Evolutionary conservation across 805 yeast species (phyloP).

Genomic region (Kurtzmaniella cleridarum): DNA sequence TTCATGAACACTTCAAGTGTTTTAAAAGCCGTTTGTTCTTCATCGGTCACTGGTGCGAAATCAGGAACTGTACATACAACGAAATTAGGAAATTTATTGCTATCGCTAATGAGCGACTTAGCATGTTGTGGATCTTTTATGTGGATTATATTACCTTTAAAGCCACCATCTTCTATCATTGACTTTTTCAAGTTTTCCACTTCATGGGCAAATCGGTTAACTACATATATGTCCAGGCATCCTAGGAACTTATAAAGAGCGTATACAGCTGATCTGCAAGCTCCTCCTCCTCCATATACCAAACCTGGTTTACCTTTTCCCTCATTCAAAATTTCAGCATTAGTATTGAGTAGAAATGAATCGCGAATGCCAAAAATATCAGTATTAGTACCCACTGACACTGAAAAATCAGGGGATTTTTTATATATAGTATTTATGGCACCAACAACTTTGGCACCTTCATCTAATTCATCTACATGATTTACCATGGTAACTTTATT

Average conservation of each 20-base stretch:
- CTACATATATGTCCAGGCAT: slow-evolving; percentile 21
- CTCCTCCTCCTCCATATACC: slow-evolving; percentile 33
- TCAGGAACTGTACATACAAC: slow-evolving; percentile 27
- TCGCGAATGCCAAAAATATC: slow-evolving; percentile 28
- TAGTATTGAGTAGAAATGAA: slow-evolving; percentile 15
- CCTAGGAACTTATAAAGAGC: slow-evolving; percentile 21
- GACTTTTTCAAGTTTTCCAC: slow-evolving; percentile 14
- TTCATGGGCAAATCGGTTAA: slow-evolving; percentile 23
- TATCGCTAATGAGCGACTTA: not conserved
- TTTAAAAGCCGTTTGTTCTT: slow-evolving; percentile 18
- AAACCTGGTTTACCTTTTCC: slow-evolving; percentile 17
- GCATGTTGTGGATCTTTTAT: slow-evolving; percentile 21
- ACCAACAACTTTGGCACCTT: slow-evolving; percentile 25
- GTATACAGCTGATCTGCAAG: slow-evolving; percentile 27
- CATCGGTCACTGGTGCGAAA: slow-evolving; percentile 16
- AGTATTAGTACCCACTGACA: slow-evolving; percentile 26
- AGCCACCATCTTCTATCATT: slow-evolving; percentile 16
- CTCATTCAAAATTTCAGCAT: slow-evolving; percentile 5
- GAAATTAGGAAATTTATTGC: slow-evolving; percentile 13
- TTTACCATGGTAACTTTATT: slow-evolving; percentile 20
- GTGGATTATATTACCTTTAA: slow-evolving; percentile 20
- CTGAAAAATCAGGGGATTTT: slow-evolving; percentile 10
- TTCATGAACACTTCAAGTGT: slow-evolving; percentile 22
- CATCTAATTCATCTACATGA: slow-evolving; percentile 23
- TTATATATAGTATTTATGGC: slow-evolving; percentile 29